Conservation (phyloP, 495 filamentous ascomycete species). For the Aspergillus coremiiformis region DNA sequence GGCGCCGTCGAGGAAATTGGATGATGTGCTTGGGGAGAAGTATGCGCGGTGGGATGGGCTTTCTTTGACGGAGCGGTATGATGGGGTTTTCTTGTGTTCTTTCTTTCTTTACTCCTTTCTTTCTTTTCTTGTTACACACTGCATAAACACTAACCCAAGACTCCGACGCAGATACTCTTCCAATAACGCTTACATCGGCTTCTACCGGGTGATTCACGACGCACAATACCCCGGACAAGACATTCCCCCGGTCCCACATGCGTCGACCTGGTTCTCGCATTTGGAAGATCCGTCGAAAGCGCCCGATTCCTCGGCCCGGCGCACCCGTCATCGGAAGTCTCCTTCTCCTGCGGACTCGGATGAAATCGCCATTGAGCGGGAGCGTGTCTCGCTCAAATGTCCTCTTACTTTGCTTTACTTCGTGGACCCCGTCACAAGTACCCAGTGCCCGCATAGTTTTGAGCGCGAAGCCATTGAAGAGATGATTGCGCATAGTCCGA, state of each 20-base stretch:
- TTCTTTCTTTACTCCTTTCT: neutral
- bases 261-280: slow-evolving; percentile 64
- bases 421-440: slow-evolving; percentile 64
- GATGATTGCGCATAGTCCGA: slow-evolving; percentile 45
- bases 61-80: slow-evolving; percentile 36
- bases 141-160: too few species aligned
- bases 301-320: slow-evolving; percentile 7
- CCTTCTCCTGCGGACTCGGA: slow-evolving; percentile 46
- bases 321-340: slow-evolving; percentile 17
- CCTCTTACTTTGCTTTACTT: slow-evolving; percentile 72
- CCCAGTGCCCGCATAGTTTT: slow-evolving; percentile 76
- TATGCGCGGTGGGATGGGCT: slow-evolving; percentile 24
- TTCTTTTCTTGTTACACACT: too few species aligned
- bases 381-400: slow-evolving; percentile 65
- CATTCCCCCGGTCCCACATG: slow-evolving; percentile 55
- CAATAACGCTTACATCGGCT: slow-evolving; percentile 71
- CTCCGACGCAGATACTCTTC: slow-evolving; percentile 64
- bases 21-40: slow-evolving; percentile 21
- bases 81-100: neutral
- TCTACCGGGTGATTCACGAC: slow-evolving; percentile 73
- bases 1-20: slow-evolving; percentile 22
- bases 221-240: slow-evolving; percentile 58
- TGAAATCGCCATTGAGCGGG: slow-evolving; percentile 65
- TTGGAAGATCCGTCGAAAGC: slow-evolving; percentile 32
- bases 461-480: slow-evolving; percentile 63